These are phyloP conservation scores for Penstemon newberryi DNA, from an alignment of 257 asterid species.

Conservation along the genomic window DNA sequence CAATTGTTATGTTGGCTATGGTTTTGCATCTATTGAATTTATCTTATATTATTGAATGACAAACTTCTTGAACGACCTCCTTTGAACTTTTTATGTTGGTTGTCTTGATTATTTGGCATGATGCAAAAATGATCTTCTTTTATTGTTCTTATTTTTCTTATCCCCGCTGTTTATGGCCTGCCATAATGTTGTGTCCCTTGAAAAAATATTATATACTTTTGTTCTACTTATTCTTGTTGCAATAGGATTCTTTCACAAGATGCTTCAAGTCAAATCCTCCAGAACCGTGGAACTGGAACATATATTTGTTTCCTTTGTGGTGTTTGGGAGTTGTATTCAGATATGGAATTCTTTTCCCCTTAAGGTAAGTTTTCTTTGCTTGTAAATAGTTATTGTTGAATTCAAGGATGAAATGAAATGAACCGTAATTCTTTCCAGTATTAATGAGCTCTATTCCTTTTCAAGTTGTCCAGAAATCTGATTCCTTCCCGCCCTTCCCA, in stretches of 20 bases:
- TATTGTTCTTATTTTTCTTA: not conserved
- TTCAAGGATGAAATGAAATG: constrained; percentile 19
- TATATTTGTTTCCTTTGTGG: constrained; percentile 94
- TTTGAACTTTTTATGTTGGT: not conserved
- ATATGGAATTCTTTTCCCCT: constrained; percentile 85
- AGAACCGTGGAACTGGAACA: constrained; percentile 97
- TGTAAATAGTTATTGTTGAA: not conserved
- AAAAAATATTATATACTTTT: constrained; percentile 9
- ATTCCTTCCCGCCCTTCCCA: not conserved
- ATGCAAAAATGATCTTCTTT: not conserved
- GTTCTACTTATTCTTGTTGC: constrained; percentile 17
- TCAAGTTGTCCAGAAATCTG: not conserved
- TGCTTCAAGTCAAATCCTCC: constrained; percentile 98
- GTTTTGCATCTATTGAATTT: not conserved
- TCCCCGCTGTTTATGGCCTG: not conserved
- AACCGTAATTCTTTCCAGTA: not conserved
- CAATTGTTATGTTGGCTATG: not conserved
- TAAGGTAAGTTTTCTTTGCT: constrained; percentile 46
- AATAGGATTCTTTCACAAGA: constrained; percentile 91
- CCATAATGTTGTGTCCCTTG: constrained; percentile 14
- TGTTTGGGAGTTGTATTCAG: constrained; percentile 89
- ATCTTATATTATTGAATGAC: not conserved
- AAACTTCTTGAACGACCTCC: not conserved
- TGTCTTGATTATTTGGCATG: not conserved
- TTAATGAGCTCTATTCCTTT: constrained; percentile 10